Evolutionary conservation across 1,284 basidiomycete species (phyloP).

Genomic region (Tylopilus orsonianus): DNA sequence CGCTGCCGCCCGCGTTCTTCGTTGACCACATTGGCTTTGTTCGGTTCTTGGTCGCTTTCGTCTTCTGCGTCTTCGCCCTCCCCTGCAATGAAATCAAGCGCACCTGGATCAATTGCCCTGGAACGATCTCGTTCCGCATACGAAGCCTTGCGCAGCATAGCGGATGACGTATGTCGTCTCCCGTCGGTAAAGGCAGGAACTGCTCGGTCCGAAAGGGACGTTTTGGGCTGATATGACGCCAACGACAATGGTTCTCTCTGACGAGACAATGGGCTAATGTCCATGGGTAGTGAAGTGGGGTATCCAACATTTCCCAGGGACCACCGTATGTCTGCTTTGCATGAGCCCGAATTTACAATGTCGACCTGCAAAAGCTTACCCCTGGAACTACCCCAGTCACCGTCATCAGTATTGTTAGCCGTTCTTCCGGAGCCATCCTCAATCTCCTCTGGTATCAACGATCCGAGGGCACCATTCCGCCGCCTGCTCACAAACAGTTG

Average conservation of each 20-base stretch:
- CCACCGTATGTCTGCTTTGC: conserved; percentile 25
- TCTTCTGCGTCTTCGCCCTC: conserved; percentile 46
- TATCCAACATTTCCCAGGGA: conserved; percentile 31
- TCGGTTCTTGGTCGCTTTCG: conserved; percentile 36
- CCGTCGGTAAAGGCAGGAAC: conserved; percentile 27
- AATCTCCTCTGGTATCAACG: conserved; percentile 49
- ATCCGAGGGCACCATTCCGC: conserved; percentile 35
- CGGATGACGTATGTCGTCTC: conserved; percentile 39
- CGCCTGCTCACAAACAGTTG: conserved; percentile 54
- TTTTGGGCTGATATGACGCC: conserved; percentile 57
- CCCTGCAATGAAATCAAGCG: conserved; percentile 55
- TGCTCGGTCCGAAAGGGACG: conserved; percentile 40
- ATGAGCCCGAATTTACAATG: conserved; percentile 6
- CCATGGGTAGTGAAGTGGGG: conserved; percentile 59
- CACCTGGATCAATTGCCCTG: conserved; percentile 65
- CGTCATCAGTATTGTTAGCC: conserved; percentile 17
- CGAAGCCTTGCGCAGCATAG: conserved; percentile 53
- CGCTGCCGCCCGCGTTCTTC: conserved; percentile 52
- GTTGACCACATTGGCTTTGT: conserved; percentile 20
- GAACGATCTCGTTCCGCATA: conserved; percentile 67
- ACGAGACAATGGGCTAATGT: conserved; percentile 46
- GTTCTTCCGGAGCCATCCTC: conserved; percentile 33
- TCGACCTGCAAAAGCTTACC: conserved; percentile 19
- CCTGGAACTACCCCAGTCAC: conserved; percentile 25
- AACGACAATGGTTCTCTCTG: conserved; percentile 41